Percentiles rank a stretch among this genome's conserved stretches.
These are phyloP conservation scores for Pogostemon cablin DNA, from an alignment of 257 asterid species.

Conservation along the genomic window DNA sequence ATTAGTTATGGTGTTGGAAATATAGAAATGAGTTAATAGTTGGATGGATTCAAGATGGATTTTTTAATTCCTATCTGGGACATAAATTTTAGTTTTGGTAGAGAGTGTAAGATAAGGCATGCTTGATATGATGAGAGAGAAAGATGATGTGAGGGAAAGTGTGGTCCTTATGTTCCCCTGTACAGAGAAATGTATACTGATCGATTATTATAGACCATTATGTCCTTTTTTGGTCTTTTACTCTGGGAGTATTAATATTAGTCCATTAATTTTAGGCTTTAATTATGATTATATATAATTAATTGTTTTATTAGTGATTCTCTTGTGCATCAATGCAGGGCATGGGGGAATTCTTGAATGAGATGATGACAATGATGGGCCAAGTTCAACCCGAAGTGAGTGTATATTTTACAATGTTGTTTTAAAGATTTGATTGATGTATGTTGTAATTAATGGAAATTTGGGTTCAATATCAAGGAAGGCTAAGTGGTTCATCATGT, in stretches of 20 bases:
- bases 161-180: slow-evolving; percentile 32
- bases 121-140: not conserved
- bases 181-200: not conserved
- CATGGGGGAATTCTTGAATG: slow-evolving; percentile 85
- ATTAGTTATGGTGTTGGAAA: not conserved
- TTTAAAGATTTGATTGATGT: not conserved
- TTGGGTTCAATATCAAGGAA: not conserved
- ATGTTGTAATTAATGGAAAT: not conserved
- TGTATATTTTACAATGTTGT: slow-evolving; percentile 2
- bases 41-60: not conserved
- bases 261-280: not conserved
- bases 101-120: not conserved
- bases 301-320: not conserved
- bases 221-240: too few species aligned
- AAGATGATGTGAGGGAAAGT: slow-evolving; percentile 12
- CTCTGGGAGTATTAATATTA: not conserved
- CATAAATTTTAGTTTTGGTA: not conserved
- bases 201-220: too few species aligned
- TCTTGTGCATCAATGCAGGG: slow-evolving; percentile 55
- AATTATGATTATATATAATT: not conserved
- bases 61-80: not conserved
- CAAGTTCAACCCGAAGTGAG: slow-evolving; percentile 64
- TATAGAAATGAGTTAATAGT: slow-evolving; percentile 20
- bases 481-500: slow-evolving; percentile 37
- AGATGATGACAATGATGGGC: slow-evolving; percentile 84